Evolutionary conservation across 805 yeast genomes (phyloP).

Genomic region (Lachancea fermentati): DNA sequence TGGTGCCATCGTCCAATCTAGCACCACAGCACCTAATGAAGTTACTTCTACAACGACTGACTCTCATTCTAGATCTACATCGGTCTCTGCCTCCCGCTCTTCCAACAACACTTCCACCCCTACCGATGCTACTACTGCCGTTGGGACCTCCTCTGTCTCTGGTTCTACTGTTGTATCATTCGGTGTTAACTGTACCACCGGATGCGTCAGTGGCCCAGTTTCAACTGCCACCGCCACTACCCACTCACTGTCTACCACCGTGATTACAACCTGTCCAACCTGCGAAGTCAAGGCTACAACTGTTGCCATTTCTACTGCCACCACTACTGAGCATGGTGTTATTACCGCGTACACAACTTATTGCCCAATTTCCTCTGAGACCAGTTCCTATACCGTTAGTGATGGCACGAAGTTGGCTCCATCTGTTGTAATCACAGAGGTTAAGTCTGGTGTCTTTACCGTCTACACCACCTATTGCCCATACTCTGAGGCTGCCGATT

Average conservation of each 20-base stretch:
- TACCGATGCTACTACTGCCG: neutral
- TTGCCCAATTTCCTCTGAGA: slow-evolving; percentile 8
- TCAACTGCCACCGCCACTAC: slow-evolving; percentile 19
- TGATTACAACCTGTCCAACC: slow-evolving; percentile 6
- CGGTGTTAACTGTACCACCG: slow-evolving; percentile 5
- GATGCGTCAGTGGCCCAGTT: slow-evolving; percentile 16
- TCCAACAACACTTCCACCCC: neutral
- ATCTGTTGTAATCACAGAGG: slow-evolving; percentile 11
- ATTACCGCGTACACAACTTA: slow-evolving; percentile 26
- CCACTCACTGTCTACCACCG: slow-evolving; percentile 4
- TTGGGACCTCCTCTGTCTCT: neutral
- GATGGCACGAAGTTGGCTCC: slow-evolving; percentile 10
- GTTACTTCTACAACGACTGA: neutral
- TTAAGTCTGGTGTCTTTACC: slow-evolving; percentile 12
- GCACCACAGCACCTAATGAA: neutral
- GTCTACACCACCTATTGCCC: slow-evolving; percentile 16
- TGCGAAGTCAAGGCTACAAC: slow-evolving; percentile 4
- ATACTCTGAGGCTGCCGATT: too few species aligned
- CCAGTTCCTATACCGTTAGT: slow-evolving; percentile 5
- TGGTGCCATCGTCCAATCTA: neutral
- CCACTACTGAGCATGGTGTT: slow-evolving; percentile 17
- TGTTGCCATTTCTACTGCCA: slow-evolving; percentile 5
- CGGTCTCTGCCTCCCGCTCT: slow-evolving; percentile 1
- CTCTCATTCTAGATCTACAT: slow-evolving; percentile 1
- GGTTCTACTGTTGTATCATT: neutral